Conservation (phyloP, 129 eudicot genomes). For the Chrysanthemum lavandulifolium region DNA sequence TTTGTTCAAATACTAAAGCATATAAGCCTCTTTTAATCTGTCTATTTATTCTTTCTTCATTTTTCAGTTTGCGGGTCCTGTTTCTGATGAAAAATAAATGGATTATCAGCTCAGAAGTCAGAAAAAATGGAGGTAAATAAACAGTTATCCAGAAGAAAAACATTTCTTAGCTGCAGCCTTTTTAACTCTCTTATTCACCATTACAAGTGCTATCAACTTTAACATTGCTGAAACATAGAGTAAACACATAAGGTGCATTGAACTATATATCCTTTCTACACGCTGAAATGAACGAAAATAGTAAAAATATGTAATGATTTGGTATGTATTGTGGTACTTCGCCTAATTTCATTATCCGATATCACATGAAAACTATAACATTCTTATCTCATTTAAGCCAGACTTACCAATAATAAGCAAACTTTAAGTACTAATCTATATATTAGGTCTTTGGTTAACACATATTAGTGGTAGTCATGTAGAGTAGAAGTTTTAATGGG, state of each 20-base stretch:
- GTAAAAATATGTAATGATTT: background rate
- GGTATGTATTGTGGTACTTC: background rate
- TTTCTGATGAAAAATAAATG: background rate
- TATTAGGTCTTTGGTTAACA: constrained; percentile 17
- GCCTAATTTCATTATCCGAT: background rate
- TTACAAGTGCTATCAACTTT: background rate
- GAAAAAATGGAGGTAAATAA: background rate
- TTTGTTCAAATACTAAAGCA: constrained; percentile 22
- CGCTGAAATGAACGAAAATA: background rate
- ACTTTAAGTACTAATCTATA: background rate
- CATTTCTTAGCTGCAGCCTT: background rate
- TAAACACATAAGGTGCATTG: background rate
- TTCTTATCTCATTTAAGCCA: too few relatives aligned
- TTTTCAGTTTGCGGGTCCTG: constrained; percentile 17
- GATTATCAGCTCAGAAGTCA: background rate
- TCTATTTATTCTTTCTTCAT: background rate
- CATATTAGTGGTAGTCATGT: constrained; percentile 21
- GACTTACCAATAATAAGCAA: too few relatives aligned
- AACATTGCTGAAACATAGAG: background rate
- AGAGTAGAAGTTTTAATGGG: constrained; percentile 24
- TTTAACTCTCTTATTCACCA: background rate
- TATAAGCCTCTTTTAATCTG: constrained; percentile 8
- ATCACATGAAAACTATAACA: background rate
- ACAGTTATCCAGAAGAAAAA: background rate
- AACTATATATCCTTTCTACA: background rate